Evolutionary conservation across 2,329 filamentous ascomycete genomes (phyloP).

Genomic region (Microascus cirrosus): DNA sequence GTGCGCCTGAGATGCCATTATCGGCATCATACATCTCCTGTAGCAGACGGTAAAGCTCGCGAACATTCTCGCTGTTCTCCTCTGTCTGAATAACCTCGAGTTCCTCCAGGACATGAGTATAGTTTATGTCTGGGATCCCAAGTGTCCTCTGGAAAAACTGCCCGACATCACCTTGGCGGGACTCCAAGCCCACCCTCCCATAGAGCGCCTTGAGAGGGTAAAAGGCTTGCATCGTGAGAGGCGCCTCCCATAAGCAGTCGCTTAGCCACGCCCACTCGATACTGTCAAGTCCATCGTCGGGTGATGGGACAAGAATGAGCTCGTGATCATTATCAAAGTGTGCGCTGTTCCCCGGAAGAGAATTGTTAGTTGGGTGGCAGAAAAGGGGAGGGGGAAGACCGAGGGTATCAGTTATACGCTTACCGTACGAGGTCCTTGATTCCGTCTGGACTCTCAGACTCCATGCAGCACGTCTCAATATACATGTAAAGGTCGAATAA

Average conservation of each 20-base stretch:
- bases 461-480: background rate
- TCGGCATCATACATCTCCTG: background rate
- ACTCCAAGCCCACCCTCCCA: background rate
- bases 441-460: background rate
- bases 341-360: background rate
- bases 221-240: background rate
- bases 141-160: background rate
- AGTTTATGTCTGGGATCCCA: background rate
- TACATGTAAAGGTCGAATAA: background rate
- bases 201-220: background rate
- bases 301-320: background rate
- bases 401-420: background rate
- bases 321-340: background rate
- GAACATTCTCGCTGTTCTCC: background rate
- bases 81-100: background rate
- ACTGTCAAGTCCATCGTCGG: background rate
- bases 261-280: background rate
- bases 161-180: background rate
- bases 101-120: background rate
- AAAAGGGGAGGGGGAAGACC: background rate
- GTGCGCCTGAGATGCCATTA: background rate
- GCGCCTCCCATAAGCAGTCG: background rate
- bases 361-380: background rate
- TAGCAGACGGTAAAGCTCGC: background rate
- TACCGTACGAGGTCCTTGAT: background rate